Percentiles rank a stretch among this genome's conserved stretches.
These are phyloP conservation scores for Aspergillus tubingensis DNA, from an alignment of 2,329 filamentous ascomycete genomes.

Conservation along the genomic window DNA sequence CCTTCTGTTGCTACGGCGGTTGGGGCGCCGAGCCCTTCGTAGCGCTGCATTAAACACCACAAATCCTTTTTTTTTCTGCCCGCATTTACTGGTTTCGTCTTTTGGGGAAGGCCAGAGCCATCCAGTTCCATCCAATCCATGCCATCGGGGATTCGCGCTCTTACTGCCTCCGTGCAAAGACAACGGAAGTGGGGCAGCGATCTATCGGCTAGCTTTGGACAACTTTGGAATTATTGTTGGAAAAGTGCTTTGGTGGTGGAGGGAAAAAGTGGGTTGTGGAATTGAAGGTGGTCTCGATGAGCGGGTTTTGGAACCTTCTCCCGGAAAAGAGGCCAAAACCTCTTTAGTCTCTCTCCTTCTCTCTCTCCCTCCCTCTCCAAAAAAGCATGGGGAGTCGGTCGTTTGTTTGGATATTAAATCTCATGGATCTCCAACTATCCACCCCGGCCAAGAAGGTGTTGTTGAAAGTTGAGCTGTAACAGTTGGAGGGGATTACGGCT, in stretches of 20 bases:
- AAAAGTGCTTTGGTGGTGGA: neutral
- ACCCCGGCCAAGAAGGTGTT: too few relatives aligned
- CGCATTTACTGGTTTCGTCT: conserved; percentile 25
- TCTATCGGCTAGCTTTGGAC: conserved; percentile 15
- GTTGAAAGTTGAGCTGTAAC: neutral
- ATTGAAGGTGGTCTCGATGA: too few relatives aligned
- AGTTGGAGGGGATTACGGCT: neutral
- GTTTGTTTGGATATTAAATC: neutral
- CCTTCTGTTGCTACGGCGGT: neutral
- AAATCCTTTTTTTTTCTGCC: neutral
- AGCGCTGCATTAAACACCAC: neutral
- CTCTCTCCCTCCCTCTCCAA: neutral
- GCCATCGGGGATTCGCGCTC: neutral
- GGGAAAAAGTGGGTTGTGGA: neutral
- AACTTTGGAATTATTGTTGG: neutral
- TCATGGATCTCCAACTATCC: neutral
- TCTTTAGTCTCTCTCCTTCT: too few relatives aligned
- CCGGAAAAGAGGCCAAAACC: neutral
- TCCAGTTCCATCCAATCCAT: neutral
- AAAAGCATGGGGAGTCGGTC: neutral
- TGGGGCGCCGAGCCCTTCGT: conserved; percentile 10
- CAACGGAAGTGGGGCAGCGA: conserved; percentile 7
- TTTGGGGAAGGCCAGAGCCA: neutral
- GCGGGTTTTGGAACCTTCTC: neutral
- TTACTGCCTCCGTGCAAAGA: neutral